A percentile compares a stretch with the other conserved stretches of the same genome.
These are phyloP conservation scores for Hevea brasiliensis DNA, from an alignment of 345 rosid genomes.

Conservation along the genomic window DNA sequence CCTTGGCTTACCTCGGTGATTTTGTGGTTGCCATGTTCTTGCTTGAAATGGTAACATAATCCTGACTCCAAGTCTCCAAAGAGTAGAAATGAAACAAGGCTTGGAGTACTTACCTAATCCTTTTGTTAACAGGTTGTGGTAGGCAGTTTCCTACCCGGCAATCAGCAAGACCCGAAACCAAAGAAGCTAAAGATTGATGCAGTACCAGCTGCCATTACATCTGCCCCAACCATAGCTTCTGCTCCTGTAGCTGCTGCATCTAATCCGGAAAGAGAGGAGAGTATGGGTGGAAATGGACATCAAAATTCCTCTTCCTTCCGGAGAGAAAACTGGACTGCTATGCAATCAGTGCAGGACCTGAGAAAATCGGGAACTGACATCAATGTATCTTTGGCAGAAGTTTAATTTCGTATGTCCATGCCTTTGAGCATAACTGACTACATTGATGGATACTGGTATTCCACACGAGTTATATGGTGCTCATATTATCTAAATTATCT, in stretches of 20 bases:
- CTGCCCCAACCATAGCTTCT: slow-evolving; percentile 21
- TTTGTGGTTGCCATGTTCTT: background rate
- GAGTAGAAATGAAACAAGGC: background rate
- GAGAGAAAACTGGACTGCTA: slow-evolving; percentile 52
- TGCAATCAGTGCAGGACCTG: slow-evolving; percentile 44
- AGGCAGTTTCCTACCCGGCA: slow-evolving; percentile 77
- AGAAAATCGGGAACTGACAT: slow-evolving; percentile 56
- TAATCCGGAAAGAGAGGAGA: slow-evolving; percentile 36
- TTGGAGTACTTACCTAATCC: background rate
- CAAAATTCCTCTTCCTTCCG: slow-evolving; percentile 40
- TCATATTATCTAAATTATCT: slow-evolving; percentile 2
- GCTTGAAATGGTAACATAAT: background rate
- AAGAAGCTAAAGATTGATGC: slow-evolving; percentile 52
- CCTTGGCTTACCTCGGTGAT: background rate
- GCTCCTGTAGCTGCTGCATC: slow-evolving; percentile 35
- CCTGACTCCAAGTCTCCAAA: background rate
- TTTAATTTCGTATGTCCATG: slow-evolving; percentile 7
- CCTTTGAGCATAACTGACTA: slow-evolving; percentile 22
- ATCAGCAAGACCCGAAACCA: slow-evolving; percentile 64
- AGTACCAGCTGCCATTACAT: slow-evolving; percentile 29
- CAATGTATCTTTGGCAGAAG: slow-evolving; percentile 52
- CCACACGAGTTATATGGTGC: background rate
- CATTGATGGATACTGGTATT: slow-evolving; percentile 6
- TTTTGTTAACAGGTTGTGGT: slow-evolving; percentile 57
- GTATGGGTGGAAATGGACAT: slow-evolving; percentile 16